These are phyloP conservation scores for Mayamaea pseudoterrestris DNA, from an alignment of 108 stramenopile species.

Conservation along the genomic window DNA sequence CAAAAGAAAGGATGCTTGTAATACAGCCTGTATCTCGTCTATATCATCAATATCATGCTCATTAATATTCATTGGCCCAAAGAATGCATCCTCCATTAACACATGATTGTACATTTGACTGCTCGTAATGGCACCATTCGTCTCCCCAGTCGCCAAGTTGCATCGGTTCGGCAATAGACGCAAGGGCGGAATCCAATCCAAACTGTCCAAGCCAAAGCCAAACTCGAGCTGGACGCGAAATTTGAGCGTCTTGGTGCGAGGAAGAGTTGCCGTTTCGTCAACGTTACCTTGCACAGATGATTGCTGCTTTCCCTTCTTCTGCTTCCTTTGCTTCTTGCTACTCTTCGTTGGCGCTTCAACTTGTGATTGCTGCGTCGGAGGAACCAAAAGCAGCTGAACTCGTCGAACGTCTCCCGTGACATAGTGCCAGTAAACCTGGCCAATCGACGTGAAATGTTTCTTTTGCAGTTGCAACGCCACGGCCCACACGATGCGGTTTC, in stretches of 20 bases:
- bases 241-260: slow-evolving; percentile 18
- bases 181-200: slow-evolving; percentile 58
- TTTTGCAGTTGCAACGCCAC: slow-evolving; percentile 44
- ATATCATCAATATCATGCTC: no score
- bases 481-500: slow-evolving; percentile 41
- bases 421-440: slow-evolving; percentile 35
- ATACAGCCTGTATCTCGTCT: no score
- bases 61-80: no score
- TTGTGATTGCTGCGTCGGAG: slow-evolving; percentile 27
- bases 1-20: slow-evolving; percentile 48
- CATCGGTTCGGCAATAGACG: slow-evolving; percentile 72
- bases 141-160: slow-evolving; percentile 36
- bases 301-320: not conserved
- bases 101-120: slow-evolving; percentile 45
- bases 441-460: slow-evolving; percentile 15
- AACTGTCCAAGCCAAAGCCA: slow-evolving; percentile 53
- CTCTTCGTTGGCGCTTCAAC: slow-evolving; percentile 12
- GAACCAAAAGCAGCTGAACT: slow-evolving; percentile 25
- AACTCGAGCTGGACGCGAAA: slow-evolving; percentile 67
- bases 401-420: slow-evolving; percentile 31
- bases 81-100: slow-evolving; percentile 42
- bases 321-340: slow-evolving; percentile 7
- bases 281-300: no score
- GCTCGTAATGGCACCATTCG: not conserved
- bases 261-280: no score